Evolutionary conservation across 2,329 filamentous ascomycete species (phyloP), one percentile per base, ranked within the genome.

Genomic region (Diaporthe helianthi): DNA sequence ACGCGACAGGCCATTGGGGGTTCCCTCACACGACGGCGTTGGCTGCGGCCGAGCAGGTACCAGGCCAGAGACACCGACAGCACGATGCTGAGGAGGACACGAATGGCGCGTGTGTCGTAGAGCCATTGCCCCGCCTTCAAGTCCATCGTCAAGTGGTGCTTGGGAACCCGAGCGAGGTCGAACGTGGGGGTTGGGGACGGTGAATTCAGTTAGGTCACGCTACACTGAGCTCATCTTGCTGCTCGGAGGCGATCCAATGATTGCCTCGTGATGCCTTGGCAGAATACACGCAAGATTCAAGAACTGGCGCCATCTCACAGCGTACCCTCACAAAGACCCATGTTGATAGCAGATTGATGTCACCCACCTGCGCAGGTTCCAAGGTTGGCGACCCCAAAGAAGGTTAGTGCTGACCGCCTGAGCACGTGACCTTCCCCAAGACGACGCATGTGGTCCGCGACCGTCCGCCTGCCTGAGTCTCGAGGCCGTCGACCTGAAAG

Each of bases 381-480:
- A n/a, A 36, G 44, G 19, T 49, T 63, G 58, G 26, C n/a, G n/a
- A 10, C n/a, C 58, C 58, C 1, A 63, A 63, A 49, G 44, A n/a
- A 49, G 41, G 44, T 8, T 63, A 63, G 58, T 63, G 58, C 44
- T 63, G 44, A 63, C 58, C 13, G 9, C n/a, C 2, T 12, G 4
- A 12, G n/a, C 58, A 63, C 58, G 58, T 63, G 58, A 63, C 58
- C 4, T 10, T n/a, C 26, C 17, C 33, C 36, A 38, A 38, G 12
- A 38, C 13, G 13, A 15, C 36, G 36, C n/a, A n/a, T n/a, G n/a
- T n/a, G n/a, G n/a, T n/a, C n/a, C n/a, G n/a, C n/a, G n/a, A n/a
- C n/a, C n/a, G n/a, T n/a, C n/a, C n/a, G n/a, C n/a, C n/a, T n/a
- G n/a, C n/a, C n/a, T n/a, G n/a, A n/a, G n/a, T n/a, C n/a, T n/a